Base-by-base conservation (phyloP, 176 grass and related monocot species). In the Avena sativa region DNA sequence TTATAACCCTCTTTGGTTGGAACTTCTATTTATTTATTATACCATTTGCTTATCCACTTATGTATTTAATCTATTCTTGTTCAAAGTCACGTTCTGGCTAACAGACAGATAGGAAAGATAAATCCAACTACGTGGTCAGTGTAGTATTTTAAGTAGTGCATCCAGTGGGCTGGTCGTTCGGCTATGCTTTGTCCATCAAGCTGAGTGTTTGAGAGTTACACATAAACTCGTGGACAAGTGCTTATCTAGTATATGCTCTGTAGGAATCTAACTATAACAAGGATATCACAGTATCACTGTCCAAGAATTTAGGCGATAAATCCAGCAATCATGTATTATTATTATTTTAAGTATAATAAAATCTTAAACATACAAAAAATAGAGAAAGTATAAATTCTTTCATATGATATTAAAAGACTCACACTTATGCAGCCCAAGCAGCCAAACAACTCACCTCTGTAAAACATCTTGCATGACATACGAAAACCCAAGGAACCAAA, bases 401-500 rank as follows among this genome's bases (percentile, higher is more conserved):
- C 6, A 10, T 80, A 64, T 50, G 12, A 64, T 80, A 64, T 25
- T 25, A 64, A 44, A 32, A 44, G 1, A 48, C 3, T 79, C 44
- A 12, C 61, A 66, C 21, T 30, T 59, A 30, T 66, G 60, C 79
- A 48, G 3, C 79, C 40, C 5, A 50, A 34, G 20, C 21, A 57
- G 32, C 11, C 15, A 13, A 58, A 13, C 3, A 74, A 48, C 53
- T 8, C 0, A 13, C 49, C 5, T 69, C 2, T 77, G 3, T 40
- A 67, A 78, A 78, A 51, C 58, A 64, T 53, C 28, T 4, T 76
- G 61, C 84, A 46, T 86, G 61, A 6, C 14, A 30, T 32, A 79
- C 28, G 15, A 12, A 28, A 51, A 70, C 15, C 32, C 38, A 74
- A 70, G 21, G 36, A 79, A 58, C 1, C 5, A 57, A 46, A 69